Evolutionary conservation across 108 stramenopile species (phyloP).

Genomic region (Skeletonema potamos): DNA sequence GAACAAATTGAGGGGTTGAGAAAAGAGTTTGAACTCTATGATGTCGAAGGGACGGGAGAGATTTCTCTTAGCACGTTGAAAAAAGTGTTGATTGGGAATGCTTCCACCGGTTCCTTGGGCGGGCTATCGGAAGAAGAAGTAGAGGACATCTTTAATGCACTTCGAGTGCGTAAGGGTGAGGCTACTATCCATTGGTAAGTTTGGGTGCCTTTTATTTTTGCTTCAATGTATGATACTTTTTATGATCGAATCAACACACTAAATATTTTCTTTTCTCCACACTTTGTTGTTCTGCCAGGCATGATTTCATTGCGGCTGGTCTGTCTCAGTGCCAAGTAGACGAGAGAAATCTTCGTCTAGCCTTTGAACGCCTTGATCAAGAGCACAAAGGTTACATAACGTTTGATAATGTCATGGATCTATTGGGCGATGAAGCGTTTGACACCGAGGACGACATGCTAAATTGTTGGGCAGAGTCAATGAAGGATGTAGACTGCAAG

Average conservation of each 20-base stretch:
- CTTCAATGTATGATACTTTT: not conserved
- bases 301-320: constrained; percentile 90
- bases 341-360: constrained; percentile 83
- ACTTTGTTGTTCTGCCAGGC: constrained; percentile 35
- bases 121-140: constrained; percentile 87
- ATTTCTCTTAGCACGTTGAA: constrained; percentile 78
- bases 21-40: constrained; percentile 85
- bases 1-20: constrained; percentile 86
- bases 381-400: constrained; percentile 90
- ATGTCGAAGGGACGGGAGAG: constrained; percentile 83
- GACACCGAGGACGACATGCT: constrained; percentile 76
- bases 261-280: not conserved
- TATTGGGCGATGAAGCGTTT: constrained; percentile 73
- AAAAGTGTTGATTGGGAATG: constrained; percentile 78
- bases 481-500: constrained; percentile 63
- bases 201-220: not conserved
- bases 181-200: constrained; percentile 72
- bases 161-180: constrained; percentile 83
- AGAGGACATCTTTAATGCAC: constrained; percentile 87
- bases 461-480: constrained; percentile 78
- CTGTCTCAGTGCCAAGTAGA: constrained; percentile 85
- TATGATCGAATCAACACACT: not conserved
- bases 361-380: constrained; percentile 82
- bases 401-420: constrained; percentile 86
- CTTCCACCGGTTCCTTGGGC: constrained; percentile 82